Conservation (phyloP, 2,329 filamentous ascomycete species). For the Clonostachys chloroleuca region DNA sequence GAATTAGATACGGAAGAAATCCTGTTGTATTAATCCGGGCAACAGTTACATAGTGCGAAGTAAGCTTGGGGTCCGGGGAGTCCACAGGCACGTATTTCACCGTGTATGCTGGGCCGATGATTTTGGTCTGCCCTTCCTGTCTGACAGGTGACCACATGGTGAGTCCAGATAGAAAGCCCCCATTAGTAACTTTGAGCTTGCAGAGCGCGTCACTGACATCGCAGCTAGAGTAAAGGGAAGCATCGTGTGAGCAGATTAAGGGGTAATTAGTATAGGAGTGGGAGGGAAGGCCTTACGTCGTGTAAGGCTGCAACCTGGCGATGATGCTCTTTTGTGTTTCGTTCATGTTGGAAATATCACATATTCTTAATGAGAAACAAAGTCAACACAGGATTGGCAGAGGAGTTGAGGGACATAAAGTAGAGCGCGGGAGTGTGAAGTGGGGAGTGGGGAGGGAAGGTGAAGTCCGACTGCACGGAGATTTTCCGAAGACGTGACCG, state of each 20-base stretch:
- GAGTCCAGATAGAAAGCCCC: slow-evolving; percentile 50
- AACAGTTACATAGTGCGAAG: slow-evolving; percentile 37
- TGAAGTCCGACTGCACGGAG: no score
- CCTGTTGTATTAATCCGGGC: neutral
- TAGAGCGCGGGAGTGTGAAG: no score
- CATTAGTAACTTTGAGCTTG: slow-evolving; percentile 40
- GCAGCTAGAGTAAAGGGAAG: slow-evolving; percentile 1
- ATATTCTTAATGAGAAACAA: no score
- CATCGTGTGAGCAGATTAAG: no score
- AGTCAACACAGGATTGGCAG: neutral
- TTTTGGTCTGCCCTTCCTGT: slow-evolving; percentile 44
- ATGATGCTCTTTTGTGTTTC: no score
- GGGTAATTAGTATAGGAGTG: no score
- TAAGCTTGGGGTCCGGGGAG: slow-evolving; percentile 37
- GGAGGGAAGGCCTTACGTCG: no score
- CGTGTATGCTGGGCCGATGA: slow-evolving; percentile 50
- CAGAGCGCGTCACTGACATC: slow-evolving; percentile 35
- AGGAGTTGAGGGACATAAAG: neutral
- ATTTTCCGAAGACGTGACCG: no score
- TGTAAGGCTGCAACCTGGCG: no score
- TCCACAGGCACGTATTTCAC: slow-evolving; percentile 44
- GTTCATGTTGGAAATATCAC: no score
- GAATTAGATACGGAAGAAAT: neutral
- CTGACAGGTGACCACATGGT: slow-evolving; percentile 49
- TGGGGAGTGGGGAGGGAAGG: no score